Percentiles rank a stretch among this genome's conserved stretches.
Conservation (phyloP, 1,139 yeast species). For the Lipomyces yarrowii region DNA sequence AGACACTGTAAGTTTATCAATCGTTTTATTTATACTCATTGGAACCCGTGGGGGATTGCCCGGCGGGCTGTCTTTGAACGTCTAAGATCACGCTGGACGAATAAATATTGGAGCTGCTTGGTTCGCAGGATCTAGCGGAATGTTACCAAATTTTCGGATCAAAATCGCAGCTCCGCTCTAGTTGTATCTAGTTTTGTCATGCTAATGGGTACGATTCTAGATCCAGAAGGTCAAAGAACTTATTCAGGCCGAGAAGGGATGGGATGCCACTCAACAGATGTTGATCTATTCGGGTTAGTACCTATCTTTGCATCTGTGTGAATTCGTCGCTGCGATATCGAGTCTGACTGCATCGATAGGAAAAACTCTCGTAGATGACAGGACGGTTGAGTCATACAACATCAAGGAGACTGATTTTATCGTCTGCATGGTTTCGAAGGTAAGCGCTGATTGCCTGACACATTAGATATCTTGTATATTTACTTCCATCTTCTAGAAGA, state of each 20-base stretch:
- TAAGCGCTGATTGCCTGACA: slow-evolving; percentile 1
- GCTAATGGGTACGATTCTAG: slow-evolving; percentile 40
- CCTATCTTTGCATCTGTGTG: neutral
- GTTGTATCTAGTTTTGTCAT: neutral
- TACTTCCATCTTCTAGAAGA: slow-evolving; percentile 8
- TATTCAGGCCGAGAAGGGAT: slow-evolving; percentile 66
- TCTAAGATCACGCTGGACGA: neutral
- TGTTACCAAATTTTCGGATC: neutral
- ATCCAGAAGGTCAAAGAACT: slow-evolving; percentile 71
- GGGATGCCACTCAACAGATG: slow-evolving; percentile 77
- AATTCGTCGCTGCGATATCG: neutral
- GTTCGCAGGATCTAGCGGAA: neutral
- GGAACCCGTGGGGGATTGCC: neutral
- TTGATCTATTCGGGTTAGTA: slow-evolving; percentile 78
- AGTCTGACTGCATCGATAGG: slow-evolving; percentile 40
- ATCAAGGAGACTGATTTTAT: slow-evolving; percentile 89
- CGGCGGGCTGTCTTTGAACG: neutral
- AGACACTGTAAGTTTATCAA: slow-evolving; percentile 58
- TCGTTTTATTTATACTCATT: neutral
- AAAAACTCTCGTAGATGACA: slow-evolving; percentile 83
- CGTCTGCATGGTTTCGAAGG: slow-evolving; percentile 72
- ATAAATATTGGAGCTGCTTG: neutral
- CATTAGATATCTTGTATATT: neutral
- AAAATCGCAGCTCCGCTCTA: neutral
- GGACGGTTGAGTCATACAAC: slow-evolving; percentile 68